Conservation (phyloP, 805 yeast species). For the Saccharomyces jurei region DNA sequence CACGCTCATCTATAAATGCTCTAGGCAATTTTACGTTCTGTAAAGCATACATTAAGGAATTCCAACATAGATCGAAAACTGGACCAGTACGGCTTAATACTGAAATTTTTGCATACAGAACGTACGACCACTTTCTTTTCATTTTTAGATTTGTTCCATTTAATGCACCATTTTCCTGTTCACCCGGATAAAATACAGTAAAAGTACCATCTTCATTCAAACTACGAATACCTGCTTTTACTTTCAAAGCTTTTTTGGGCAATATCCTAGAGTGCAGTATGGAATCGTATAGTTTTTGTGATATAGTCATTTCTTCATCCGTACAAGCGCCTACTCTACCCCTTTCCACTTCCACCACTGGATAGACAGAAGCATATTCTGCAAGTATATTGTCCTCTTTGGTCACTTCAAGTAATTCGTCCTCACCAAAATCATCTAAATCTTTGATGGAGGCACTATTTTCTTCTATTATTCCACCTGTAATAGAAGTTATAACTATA, state of each 20-base stretch:
- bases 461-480: conserved; percentile 59
- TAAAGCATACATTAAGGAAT: conserved; percentile 57
- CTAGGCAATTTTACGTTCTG: conserved; percentile 53
- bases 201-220: conserved; percentile 43
- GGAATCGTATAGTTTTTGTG: conserved; percentile 57
- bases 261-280: conserved; percentile 51
- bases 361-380: conserved; percentile 45
- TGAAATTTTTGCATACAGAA: conserved; percentile 63
- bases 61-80: conserved; percentile 67
- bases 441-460: conserved; percentile 35
- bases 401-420: conserved; percentile 18
- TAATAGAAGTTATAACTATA: conserved; percentile 60
- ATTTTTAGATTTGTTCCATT: conserved; percentile 18
- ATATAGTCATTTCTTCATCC: conserved; percentile 71
- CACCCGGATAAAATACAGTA: conserved; percentile 41
- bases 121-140: conserved; percentile 45
- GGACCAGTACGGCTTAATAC: conserved; percentile 82
- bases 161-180: conserved; percentile 24
- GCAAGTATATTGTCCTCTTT: conserved; percentile 20
- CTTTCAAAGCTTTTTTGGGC: conserved; percentile 41
- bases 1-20: conserved; percentile 59
- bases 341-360: conserved; percentile 66
- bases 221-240: conserved; percentile 36
- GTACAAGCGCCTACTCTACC: conserved; percentile 78
- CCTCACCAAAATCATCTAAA: conserved; percentile 34